Evolutionary conservation across 163 green algal genomes (phyloP), one percentile per base, ranked within the genome.

Genomic region (Volvox carteri): DNA sequence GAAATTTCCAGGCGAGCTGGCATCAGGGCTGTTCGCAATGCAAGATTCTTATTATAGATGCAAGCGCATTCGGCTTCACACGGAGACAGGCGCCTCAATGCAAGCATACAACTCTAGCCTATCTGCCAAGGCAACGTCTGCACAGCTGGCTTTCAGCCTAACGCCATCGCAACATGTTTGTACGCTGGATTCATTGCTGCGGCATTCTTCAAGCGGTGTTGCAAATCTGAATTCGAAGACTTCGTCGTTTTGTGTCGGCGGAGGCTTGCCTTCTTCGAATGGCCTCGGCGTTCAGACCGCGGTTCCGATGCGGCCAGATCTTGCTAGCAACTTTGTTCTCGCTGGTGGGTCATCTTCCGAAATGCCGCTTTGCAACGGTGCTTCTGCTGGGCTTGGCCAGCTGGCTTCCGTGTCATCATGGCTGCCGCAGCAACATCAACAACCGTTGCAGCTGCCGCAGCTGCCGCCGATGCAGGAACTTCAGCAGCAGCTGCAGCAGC

Each of bases 11-110:
- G 39, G 14, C 16, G 70, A 78, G 9, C 70, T 58, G 3, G 39
- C 70, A 23, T 1, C 39, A 37, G 44, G 54, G 9, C 19, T 21
- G 16, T 35, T 58, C 30, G 14, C 39, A 35, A 19, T 41, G 6
- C 44, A 80, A 42, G 44, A 80, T 44, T 56, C 73, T 9, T 60
- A 8, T 33, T 44, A n/a, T 67, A 30, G 73, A 6, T 44, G 8
- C 44, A 80, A 80, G 73, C 73, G 73, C 46, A 42, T 50, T 67
- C 73, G 73, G 25, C 73, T 80, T 80, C 28, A 80, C 21, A 1
- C 44, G 4, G 73, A 50, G 25, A 52, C n/a, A 12, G 23, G 39
- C 18, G 41, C 42, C n/a, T 19, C 8, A 30, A 28, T 62, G 73
- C 73, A 80, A 80, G 73, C 25, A 41, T 80, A 80, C 41, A 23